phyloP scores from a whole-genome alignment of 163 green algal species.

The Scenedesmus sp. region DNA sequence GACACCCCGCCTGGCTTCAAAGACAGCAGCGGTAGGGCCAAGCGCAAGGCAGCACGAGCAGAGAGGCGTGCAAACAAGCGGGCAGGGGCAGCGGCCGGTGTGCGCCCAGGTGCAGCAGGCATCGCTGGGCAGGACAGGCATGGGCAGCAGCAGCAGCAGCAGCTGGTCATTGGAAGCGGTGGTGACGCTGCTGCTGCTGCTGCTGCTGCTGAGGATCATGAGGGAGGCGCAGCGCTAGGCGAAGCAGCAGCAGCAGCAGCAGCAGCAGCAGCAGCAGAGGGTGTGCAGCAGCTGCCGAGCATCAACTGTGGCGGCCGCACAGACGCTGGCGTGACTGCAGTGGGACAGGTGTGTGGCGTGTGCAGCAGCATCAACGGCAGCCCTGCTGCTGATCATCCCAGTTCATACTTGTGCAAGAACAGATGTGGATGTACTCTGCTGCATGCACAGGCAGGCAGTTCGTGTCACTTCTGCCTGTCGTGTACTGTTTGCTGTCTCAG shows the following conservation, averaged over 20 bases:
- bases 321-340: slow-evolving; percentile 39
- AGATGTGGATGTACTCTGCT: neutral
- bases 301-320: slow-evolving; percentile 25
- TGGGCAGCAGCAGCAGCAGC: slow-evolving; percentile 33
- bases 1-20: neutral
- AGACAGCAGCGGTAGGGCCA: slow-evolving; percentile 5
- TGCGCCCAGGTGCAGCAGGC: neutral
- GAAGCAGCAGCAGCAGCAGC: neutral
- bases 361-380: neutral
- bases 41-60: slow-evolving; percentile 7
- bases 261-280: neutral
- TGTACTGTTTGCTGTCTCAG: neutral
- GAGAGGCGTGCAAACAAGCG: slow-evolving; percentile 9
- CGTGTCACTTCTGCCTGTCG: neutral
- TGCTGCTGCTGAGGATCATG: neutral
- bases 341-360: slow-evolving; percentile 19
- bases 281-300: slow-evolving; percentile 13
- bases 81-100: neutral
- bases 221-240: neutral
- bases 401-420: neutral
- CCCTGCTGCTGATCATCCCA: neutral
- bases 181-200: neutral
- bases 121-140: neutral
- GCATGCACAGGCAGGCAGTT: neutral
- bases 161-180: neutral